Conservation (phyloP, 2,329 filamentous ascomycete genomes). For the Beauveria sp. region DNA sequence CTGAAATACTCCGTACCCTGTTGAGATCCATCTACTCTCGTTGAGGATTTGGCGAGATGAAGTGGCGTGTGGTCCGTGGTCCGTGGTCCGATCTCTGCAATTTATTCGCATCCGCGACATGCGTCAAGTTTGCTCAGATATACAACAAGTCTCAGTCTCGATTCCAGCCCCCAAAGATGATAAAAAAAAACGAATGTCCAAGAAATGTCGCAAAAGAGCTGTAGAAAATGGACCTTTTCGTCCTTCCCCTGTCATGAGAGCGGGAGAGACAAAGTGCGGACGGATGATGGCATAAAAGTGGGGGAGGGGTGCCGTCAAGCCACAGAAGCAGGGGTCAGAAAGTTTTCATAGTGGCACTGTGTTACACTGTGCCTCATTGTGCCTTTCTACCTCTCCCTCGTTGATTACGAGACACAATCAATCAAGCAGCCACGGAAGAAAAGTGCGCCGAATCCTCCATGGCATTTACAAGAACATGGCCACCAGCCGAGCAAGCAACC, state of each 20-base stretch:
- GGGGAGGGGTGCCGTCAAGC: constrained; percentile 6
- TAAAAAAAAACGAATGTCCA: background rate
- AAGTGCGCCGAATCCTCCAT: background rate
- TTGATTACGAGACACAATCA: background rate
- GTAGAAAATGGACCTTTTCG: background rate
- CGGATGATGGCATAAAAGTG: background rate
- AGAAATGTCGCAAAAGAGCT: constrained; percentile 6
- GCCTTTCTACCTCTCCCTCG: background rate
- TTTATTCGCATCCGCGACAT: background rate
- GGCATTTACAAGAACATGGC: background rate
- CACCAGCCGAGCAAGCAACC: background rate
- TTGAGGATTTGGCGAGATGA: background rate
- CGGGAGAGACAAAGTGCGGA: background rate
- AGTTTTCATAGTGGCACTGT: background rate
- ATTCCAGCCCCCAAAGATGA: background rate
- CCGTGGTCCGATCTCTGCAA: background rate
- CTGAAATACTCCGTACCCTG: background rate
- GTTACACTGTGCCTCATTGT: background rate
- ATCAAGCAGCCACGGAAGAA: background rate
- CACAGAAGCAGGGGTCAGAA: background rate
- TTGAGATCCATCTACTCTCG: background rate
- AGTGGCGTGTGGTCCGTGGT: background rate
- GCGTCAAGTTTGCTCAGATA: background rate
- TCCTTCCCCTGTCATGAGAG: background rate
- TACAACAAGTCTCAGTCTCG: background rate